Evolutionary conservation across 805 yeast genomes (phyloP), one percentile per base, ranked within the genome.

Genomic region (Starmerella sp.): DNA sequence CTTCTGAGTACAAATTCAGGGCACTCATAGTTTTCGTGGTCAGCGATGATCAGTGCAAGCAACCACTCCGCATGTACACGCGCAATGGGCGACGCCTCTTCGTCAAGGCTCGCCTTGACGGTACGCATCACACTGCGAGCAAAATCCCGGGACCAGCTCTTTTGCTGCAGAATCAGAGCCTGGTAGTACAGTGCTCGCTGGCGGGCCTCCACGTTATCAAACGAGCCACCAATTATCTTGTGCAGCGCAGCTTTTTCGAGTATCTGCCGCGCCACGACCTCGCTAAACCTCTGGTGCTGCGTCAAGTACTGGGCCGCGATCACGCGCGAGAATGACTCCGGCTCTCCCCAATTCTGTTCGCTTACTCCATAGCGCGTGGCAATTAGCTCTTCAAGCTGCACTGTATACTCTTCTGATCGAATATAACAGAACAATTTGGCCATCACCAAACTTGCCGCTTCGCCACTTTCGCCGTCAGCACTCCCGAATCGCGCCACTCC

Each of bases 61-160:
- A 83, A 71, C 96, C 96, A 90, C 64, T 90, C 97, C 53, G 86
- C 69, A 62, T 84, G 86, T 2, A 77, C 70, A 54, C 97, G 76
- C 5, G 80, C 85, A 47, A 81, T 70, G 0, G 96, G 96, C 58
- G 93, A 84, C 13, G 86, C 79, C 58, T 91, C 97, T 2, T 71
- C 68, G 43, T 75, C 71, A 11, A 86, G 70, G 8, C 71, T 65
- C 5, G 74, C 51, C 11, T 76, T 58, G 3, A 60, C 22, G 0
- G 52, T 50, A 0, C 67, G 58, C 8, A 78, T 64, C 41, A 62
- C 46, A 1, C 65, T 59, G 1, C 61, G 44, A 2, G 70, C 55
- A 15, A 70, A 51, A 0, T 56, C 57, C 0, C 55, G 55, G 3
- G 63, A 47, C 5, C 71, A 63, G 2, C 75, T 58, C 2, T 66